Percentiles rank a stretch among this genome's conserved stretches.
Evolutionary conservation across 345 rosid species (phyloP).

Genomic region (Nasturtium officinale): DNA sequence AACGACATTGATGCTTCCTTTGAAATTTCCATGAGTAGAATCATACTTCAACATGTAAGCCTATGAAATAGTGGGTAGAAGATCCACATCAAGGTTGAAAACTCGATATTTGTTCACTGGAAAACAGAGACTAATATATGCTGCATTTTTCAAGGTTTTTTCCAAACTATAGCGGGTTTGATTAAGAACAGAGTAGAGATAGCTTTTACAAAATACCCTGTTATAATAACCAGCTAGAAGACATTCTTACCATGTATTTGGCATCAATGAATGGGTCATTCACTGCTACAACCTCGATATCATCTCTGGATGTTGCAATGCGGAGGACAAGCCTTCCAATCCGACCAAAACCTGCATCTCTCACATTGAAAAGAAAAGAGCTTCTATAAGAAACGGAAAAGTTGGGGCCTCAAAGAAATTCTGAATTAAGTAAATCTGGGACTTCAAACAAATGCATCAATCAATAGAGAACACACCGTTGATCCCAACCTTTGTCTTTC

Average conservation of each 20-base stretch:
- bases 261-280: conserved; percentile 97
- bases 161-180: neutral
- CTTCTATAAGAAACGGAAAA: neutral
- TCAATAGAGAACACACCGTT: conserved; percentile 60
- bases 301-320: conserved; percentile 86
- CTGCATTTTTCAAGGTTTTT: conserved; percentile 10
- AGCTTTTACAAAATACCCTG: neutral
- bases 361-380: neutral
- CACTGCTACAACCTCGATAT: conserved; percentile 84
- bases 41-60: conserved; percentile 98
- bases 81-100: conserved; percentile 15
- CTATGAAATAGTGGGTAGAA: conserved; percentile 45
- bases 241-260: conserved; percentile 80
- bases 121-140: neutral
- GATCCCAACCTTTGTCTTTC: conserved; percentile 83
- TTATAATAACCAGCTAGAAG: neutral
- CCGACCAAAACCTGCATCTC: conserved; percentile 89
- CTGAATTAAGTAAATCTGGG: neutral
- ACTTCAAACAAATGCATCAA: neutral
- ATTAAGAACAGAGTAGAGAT: conserved; percentile 6
- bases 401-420: neutral
- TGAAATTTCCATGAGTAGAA: conserved; percentile 90
- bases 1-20: conserved; percentile 73
- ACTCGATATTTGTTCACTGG: neutral
- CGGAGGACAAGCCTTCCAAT: conserved; percentile 96